phyloP scores from a whole-genome alignment of 495 filamentous ascomycete genomes.

The Cairneyella variabilis region DNA sequence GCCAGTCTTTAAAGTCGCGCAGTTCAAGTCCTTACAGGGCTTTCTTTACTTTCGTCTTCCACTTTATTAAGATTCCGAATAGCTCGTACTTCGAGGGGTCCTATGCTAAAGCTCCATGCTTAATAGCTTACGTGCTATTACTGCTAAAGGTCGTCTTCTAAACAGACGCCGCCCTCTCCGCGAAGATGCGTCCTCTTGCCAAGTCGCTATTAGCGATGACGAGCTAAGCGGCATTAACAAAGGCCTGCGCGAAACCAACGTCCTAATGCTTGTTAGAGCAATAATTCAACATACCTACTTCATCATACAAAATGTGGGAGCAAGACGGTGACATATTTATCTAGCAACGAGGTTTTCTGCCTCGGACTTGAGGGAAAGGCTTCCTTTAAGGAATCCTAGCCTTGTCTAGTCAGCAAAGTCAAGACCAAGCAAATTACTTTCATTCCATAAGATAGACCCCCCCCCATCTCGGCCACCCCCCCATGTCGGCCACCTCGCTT shows the following conservation, averaged over 20 bases:
- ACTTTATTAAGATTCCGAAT: constrained; percentile 24
- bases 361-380: too few species aligned
- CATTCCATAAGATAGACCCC: too few species aligned
- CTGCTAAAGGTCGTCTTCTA: constrained; percentile 16
- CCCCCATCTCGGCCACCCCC: too few species aligned
- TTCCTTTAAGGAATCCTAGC: too few species aligned
- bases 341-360: too few species aligned
- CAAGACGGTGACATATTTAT: too few species aligned
- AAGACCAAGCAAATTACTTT: too few species aligned
- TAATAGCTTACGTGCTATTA: constrained; percentile 16
- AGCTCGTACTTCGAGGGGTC: constrained; percentile 22
- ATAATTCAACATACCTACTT: too few species aligned
- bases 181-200: constrained; percentile 34
- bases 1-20: constrained; percentile 29
- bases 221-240: constrained; percentile 32
- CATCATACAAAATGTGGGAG: too few species aligned
- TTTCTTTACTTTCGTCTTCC: constrained; percentile 26
- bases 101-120: constrained; percentile 1
- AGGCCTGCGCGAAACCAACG: constrained; percentile 16
- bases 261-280: too few species aligned
- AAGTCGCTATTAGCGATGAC: constrained; percentile 32
- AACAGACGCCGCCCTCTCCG: constrained; percentile 25
- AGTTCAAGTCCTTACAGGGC: constrained; percentile 22
- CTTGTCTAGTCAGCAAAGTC: too few species aligned
- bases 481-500: too few species aligned